Conservation (phyloP, 164 flowering plant species). For the Vitis labrusca region DNA sequence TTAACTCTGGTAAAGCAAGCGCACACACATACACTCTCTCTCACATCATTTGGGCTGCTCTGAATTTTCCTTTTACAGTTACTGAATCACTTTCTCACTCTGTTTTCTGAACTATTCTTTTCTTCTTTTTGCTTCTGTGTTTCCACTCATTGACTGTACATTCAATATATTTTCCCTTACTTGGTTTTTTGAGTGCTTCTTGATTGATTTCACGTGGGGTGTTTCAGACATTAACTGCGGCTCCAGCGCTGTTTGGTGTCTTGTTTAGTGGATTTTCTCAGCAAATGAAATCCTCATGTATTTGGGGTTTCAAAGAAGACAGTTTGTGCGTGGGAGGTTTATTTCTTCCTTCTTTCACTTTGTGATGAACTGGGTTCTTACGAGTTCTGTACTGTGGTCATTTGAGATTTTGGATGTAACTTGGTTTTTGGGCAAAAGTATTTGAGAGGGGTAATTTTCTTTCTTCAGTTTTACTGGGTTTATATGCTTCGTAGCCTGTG, state of each 20-base stretch:
- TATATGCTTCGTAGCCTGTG: not conserved
- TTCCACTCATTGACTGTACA: conserved; percentile 4
- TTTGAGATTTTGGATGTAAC: not conserved
- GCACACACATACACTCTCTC: conserved; percentile 7
- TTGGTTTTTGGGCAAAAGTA: not conserved
- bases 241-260: not conserved
- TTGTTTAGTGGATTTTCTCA: conserved; percentile 1
- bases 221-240: not conserved
- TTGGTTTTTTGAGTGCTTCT: not conserved
- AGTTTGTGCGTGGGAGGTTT: not conserved
- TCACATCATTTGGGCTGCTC: conserved; percentile 13
- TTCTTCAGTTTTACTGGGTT: not conserved
- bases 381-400: not conserved
- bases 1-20: conserved; percentile 10
- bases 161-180: conserved; percentile 1
- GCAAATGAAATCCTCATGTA: conserved; percentile 3
- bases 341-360: not conserved
- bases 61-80: not conserved
- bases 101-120: not conserved
- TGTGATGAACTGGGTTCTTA: not conserved
- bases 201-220: conserved; percentile 5
- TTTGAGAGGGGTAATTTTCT: not conserved
- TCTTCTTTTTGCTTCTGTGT: not conserved
- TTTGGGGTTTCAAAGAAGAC: conserved; percentile 1
- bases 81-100: conserved; percentile 5